Conservation (phyloP, 2,329 filamentous ascomycete genomes). For the Zarea fungicola region DNA sequence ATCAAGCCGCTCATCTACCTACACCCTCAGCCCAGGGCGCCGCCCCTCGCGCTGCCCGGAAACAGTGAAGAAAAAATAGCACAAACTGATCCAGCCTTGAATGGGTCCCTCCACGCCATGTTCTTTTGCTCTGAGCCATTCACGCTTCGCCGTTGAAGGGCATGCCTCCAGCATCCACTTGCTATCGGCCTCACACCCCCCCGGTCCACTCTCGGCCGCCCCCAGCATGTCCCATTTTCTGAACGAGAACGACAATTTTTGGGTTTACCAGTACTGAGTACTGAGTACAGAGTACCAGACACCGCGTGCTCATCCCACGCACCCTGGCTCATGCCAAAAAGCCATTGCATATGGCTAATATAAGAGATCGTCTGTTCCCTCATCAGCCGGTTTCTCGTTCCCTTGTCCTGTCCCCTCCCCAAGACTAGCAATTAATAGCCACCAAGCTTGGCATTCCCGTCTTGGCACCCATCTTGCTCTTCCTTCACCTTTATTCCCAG, state of each 20-base stretch:
- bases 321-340: too few species aligned
- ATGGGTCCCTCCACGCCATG: constrained; percentile 6
- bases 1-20: too few species aligned
- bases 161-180: neutral
- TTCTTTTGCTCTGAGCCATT: neutral
- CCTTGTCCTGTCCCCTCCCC: neutral
- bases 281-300: too few species aligned
- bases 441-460: constrained; percentile 8
- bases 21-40: too few species aligned
- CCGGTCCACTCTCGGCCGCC: neutral
- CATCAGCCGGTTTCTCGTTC: neutral
- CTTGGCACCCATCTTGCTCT: constrained; percentile 1
- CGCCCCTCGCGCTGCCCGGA: neutral
- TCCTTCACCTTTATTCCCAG: neutral
- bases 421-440: constrained; percentile 10
- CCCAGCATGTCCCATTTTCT: too few species aligned
- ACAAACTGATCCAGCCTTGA: neutral
- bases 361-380: constrained; percentile 9
- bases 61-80: constrained; percentile 1
- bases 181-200: neutral
- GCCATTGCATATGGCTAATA: constrained; percentile 10
- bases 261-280: too few species aligned
- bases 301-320: too few species aligned
- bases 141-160: neutral
- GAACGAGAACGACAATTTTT: too few species aligned